Evolutionary conservation across 1,139 yeast genomes (phyloP), one percentile per base, ranked within the genome.

Genomic region (Yamadazyma spencermartinsiae): DNA sequence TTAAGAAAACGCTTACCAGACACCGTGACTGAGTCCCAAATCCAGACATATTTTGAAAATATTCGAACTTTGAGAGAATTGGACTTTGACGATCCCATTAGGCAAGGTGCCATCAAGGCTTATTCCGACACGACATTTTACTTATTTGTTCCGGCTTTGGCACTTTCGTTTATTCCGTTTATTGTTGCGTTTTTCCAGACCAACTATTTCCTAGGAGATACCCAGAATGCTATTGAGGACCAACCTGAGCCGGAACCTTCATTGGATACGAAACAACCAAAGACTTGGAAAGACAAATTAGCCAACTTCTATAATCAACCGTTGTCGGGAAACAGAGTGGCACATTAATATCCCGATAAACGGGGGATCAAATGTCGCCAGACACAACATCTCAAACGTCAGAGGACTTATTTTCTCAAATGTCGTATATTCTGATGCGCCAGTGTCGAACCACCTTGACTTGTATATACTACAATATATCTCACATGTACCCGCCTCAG

Each of bases 121-220:
- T 63, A 60, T 45, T 48, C 48, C 16, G 49, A 52, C n/a, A 60
- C 55, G 3, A 37, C 39, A 6, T 52, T 53, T 36, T 46, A 49
- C 35, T 40, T 63, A 24, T 60, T 50, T 42, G 54, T 52, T n/a
- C 41, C 55, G 10, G 55, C 60, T 13, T 29, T 61, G 23, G 63
- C 59, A 12, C 45, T 62, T 28, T 52, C 56, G 17, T 47, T 48
- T 24, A 50, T 61, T 29, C 50, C 61, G 36, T 50, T 63, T n/a
- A 39, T 61, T 31, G 51, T 45, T 11, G 48, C 59, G 4, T 52
- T 58, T 33, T 58, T 61, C 52, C 69, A 62, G 40, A 59, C 55
- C 34, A 59, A 62, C 45, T 62, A 40, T 46, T 62, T 53, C 42
- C 45, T 63, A 34, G 68, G 66, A 32, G 60, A 60, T 35, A 45